Evolutionary conservation across 2,329 filamentous ascomycete species (phyloP).

Genomic region (Myriosclerotinia curreyana): DNA sequence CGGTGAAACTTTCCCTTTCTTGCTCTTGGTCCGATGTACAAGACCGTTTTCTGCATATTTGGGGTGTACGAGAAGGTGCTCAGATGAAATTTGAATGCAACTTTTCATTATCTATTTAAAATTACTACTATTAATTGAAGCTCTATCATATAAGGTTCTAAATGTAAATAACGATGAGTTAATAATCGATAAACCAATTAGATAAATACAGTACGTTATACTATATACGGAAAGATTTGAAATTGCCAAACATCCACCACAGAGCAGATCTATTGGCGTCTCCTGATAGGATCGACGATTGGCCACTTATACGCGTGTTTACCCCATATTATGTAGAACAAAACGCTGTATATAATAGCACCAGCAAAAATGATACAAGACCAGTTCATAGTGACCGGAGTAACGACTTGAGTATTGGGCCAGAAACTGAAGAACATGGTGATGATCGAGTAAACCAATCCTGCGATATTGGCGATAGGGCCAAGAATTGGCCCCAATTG

Average conservation of each 20-base stretch:
- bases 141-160: not conserved
- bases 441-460: constrained; percentile 18
- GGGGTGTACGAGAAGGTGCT: not conserved
- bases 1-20: not conserved
- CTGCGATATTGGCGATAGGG: constrained; percentile 16
- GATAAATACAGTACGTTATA: constrained; percentile 8
- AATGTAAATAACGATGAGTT: not conserved
- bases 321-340: constrained; percentile 19
- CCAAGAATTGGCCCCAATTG: constrained; percentile 23
- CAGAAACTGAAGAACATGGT: constrained; percentile 24
- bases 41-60: not conserved
- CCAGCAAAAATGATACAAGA: constrained; percentile 21
- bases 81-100: not conserved
- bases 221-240: constrained; percentile 1
- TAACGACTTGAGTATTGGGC: constrained; percentile 14
- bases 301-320: constrained; percentile 48
- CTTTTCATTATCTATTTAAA: not conserved
- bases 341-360: constrained; percentile 11
- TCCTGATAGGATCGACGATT: constrained; percentile 33
- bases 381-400: constrained; percentile 22
- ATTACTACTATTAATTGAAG: not conserved
- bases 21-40: not conserved
- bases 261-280: constrained; percentile 22
- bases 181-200: not conserved
- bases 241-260: not conserved